Evolutionary conservation across 2,329 filamentous ascomycete species (phyloP), one percentile per base, ranked within the genome.

Genomic region (Dactylellina leptospora): DNA sequence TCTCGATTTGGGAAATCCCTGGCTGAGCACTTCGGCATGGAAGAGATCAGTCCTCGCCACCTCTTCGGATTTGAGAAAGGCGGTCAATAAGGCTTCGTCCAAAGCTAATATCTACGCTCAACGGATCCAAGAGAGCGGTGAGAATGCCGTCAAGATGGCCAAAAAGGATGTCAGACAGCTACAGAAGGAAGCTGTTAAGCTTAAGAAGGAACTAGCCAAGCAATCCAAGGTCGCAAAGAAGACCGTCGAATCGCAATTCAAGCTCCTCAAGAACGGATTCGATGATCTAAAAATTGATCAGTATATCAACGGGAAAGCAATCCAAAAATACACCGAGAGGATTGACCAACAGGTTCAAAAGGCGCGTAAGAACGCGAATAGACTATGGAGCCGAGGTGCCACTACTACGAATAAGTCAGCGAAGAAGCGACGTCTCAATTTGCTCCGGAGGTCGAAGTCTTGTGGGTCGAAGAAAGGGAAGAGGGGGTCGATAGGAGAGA

Each of bases 1-100:
- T 38, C 79, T 89, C 27, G 84, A 87, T 77, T 87, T 89, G 78
- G 85, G 85, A 48, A 83, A 79, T 2, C 81, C 81, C 3, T 84
- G 82, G 81, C 74, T 82, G 66, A 83, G 82, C 74, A 79, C 81
- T 69, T 78, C 78, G 18, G 81, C 79, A 28, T 83, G 82, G 82
- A 83, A 81, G 54, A 74, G 76, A 74, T 66, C 72, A 13, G 74
- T 73, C 30, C 61, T 74, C 23, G 74, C 75, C 44, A 75, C 74
- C 45, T 75, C 70, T 50, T 70, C 73, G n/a, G 75, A 77, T 53
- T 33, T 77, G 44, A 47, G 74, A 59, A 69, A 62, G n/a, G 62
- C 75, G 18, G 59, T 76, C 18, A 74, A 74, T 38, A 74, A 76
- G 33, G 74, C 75, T 28, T 74, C 70, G 3, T 74, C 63, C 9